A percentile compares a stretch with the other conserved stretches of the same genome.
These are phyloP conservation scores for Raphidocelis subcapitata DNA, from an alignment of 139 green algal genomes.

Conservation along the genomic window DNA sequence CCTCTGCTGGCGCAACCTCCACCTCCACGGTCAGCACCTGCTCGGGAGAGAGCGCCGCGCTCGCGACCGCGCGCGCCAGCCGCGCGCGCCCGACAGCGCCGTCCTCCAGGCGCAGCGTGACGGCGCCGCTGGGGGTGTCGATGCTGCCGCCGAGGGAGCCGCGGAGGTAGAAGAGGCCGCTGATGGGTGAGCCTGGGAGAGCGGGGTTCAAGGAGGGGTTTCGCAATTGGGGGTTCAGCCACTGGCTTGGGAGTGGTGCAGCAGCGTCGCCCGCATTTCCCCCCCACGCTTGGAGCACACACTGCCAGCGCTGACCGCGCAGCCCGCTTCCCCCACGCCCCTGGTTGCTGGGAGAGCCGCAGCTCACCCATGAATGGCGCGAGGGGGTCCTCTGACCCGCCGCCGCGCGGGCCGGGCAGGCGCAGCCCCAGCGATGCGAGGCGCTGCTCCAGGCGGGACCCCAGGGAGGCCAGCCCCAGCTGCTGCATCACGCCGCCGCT, in stretches of 20 bases:
- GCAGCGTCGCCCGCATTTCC: no score
- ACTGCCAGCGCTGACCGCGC: no score
- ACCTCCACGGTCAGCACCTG: conserved; percentile 41
- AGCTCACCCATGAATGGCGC: conserved; percentile 26
- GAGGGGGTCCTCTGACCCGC: conserved; percentile 11
- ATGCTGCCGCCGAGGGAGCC: conserved; percentile 60
- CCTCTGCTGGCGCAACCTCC: conserved; percentile 58
- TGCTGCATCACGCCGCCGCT: not conserved
- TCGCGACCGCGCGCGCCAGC: conserved; percentile 36
- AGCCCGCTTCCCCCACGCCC: no score
- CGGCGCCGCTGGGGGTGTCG: conserved; percentile 27
- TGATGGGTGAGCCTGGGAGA: conserved; percentile 53
- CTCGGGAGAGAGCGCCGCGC: conserved; percentile 9
- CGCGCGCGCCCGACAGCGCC: conserved; percentile 67
- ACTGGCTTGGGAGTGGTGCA: no score
- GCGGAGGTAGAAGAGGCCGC: conserved; percentile 75
- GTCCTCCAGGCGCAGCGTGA: conserved; percentile 69
- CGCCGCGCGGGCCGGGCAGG: not conserved
- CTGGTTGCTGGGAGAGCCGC: no score
- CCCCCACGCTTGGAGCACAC: no score
- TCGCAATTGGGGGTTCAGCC: no score
- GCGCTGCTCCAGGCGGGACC: conserved; percentile 34
- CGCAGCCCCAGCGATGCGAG: conserved; percentile 34
- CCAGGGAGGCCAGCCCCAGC: conserved; percentile 19
- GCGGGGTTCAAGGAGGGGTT: not conserved